These are phyloP conservation scores for Cutaneotrichosporon cyanovorans DNA, from an alignment of 1,284 basidiomycete species.

Conservation along the genomic window DNA sequence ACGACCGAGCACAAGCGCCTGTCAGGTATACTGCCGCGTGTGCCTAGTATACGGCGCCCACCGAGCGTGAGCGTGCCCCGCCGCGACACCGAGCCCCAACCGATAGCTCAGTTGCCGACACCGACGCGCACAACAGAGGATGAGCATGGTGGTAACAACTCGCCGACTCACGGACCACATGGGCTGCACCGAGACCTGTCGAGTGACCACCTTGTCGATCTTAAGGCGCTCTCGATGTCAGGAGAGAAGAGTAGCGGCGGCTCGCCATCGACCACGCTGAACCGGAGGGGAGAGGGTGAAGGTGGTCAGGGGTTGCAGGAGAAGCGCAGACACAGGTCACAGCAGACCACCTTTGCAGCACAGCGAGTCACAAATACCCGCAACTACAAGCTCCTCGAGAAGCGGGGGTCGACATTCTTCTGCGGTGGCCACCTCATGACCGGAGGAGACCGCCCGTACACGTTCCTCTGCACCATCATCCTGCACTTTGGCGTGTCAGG, in stretches of 20 bases:
- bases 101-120: too few species aligned
- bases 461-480: conserved; percentile 60
- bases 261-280: too few species aligned
- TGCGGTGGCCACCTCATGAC: conserved; percentile 62
- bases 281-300: too few species aligned
- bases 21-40: too few species aligned
- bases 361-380: conserved; percentile 17
- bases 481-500: conserved; percentile 62
- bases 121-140: too few species aligned
- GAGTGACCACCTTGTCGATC: conserved; percentile 14
- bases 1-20: too few species aligned
- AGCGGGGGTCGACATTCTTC: conserved; percentile 60
- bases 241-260: conserved; percentile 7
- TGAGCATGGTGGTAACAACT: not conserved
- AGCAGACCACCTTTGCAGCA: not conserved
- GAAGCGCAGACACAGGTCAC: conserved; percentile 1
- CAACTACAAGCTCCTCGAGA: conserved; percentile 59
- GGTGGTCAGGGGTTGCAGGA: not conserved
- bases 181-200: conserved; percentile 13
- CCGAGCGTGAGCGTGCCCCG: too few species aligned
- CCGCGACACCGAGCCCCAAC: too few species aligned
- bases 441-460: conserved; percentile 74
- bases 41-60: too few species aligned
- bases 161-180: conserved; percentile 5
- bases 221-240: not conserved